Evolutionary conservation across 345 rosid genomes (phyloP), one percentile per base, ranked within the genome.

Genomic region (Hypericum androsaemum): DNA sequence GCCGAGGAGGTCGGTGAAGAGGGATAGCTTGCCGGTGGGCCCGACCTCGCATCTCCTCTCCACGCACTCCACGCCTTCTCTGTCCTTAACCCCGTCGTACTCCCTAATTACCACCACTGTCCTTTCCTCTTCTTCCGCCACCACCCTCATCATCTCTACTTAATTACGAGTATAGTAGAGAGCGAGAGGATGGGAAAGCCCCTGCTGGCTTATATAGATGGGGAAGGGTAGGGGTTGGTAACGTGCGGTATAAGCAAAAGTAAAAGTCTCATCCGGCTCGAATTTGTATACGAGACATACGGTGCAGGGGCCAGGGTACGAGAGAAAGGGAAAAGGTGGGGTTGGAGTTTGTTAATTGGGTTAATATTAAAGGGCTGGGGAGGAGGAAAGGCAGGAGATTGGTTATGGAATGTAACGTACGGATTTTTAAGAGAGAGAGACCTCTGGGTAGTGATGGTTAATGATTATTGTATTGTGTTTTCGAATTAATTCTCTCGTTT

Each of bases 21-120:
- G 77, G 67, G 89, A 80, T 57, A 81, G 71, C 67, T 79, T 74
- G 54, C 88, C 80, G 70, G 76, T 65, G 70, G 88, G 83, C 28
- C 97, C 99, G 56, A 88, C 94, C 70, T 88, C 94, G 44, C 97
- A 88, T 56, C 77, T 78, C 68, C 80, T 79, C 67, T 94, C 99
- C 38, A 88, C 85, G 12, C 78, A 74, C 69, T 78, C 94, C 1
- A 80, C 99, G 7, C 72, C 71, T 0, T 7, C 56, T 38, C 77
- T 38, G 64, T 94, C 99, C 53, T 47, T 77, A 11, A 39, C 63
- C 7, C 76, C 74, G 73, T 83, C 88, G 61, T 76, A 88, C 55
- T 77, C 92, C 59, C 99, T 81, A 6, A 94, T 83, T 62, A 67
- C 66, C 37, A 83, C 64, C 46, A 52, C 63, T 54, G 42, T 58